Percentiles rank a stretch among this genome's conserved stretches.
These are phyloP conservation scores for Mucor circinelloides DNA, from an alignment of 371 early-diverging fungal species.

Conservation along the genomic window DNA sequence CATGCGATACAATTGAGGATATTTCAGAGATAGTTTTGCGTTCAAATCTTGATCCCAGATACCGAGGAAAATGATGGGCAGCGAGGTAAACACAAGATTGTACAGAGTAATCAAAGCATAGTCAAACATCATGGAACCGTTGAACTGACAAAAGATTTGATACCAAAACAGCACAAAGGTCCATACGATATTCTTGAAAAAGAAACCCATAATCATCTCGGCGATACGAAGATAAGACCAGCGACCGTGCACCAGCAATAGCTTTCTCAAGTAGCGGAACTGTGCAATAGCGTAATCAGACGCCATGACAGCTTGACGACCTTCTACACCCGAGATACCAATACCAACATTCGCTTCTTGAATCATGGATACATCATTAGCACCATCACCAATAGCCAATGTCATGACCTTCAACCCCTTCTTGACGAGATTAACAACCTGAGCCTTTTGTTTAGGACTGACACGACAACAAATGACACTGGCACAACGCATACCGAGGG, in stretches of 20 bases:
- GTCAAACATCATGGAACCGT: constrained; percentile 44
- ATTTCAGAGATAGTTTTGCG: constrained; percentile 66
- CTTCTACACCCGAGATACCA: constrained; percentile 94
- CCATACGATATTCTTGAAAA: constrained; percentile 84
- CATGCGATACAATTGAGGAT: constrained; percentile 86
- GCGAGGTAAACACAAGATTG: constrained; percentile 78
- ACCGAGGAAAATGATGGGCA: constrained; percentile 66
- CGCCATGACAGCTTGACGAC: constrained; percentile 91
- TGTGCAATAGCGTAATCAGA: constrained; percentile 91
- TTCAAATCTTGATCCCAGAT: constrained; percentile 93
- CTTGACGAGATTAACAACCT: constrained; percentile 67
- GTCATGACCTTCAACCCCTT: constrained; percentile 67
- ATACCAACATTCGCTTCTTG: constrained; percentile 90
- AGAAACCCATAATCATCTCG: constrained; percentile 78
- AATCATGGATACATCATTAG: constrained; percentile 96
- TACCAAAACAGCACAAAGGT: constrained; percentile 82
- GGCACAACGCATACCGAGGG: constrained; percentile 69
- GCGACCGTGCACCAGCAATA: constrained; percentile 82
- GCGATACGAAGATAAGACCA: constrained; percentile 84
- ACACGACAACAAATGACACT: constrained; percentile 90
- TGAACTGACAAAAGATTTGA: constrained; percentile 74
- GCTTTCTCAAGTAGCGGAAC: constrained; percentile 75
- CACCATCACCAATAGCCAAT: constrained; percentile 89
- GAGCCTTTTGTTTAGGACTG: constrained; percentile 89
- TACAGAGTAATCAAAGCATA: constrained; percentile 78